A percentile compares a stretch with the other conserved stretches of the same genome.
phyloP scores from a whole-genome alignment of 331 rosid genomes.

The Quercus tomentella region DNA sequence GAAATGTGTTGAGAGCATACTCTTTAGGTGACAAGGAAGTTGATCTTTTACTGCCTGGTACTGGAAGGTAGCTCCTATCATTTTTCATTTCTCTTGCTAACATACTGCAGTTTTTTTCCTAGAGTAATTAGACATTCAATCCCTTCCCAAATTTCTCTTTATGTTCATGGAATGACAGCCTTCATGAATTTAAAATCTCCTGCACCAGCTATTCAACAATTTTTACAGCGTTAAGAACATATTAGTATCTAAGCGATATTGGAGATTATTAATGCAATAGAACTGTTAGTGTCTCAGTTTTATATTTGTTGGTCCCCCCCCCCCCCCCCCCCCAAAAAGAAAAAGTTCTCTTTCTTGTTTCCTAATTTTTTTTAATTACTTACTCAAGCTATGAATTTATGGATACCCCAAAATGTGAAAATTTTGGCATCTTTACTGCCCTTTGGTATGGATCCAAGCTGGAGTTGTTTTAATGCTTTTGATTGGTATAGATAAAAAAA shows the following conservation, averaged over 20 bases:
- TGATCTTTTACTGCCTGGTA: conserved; percentile 82
- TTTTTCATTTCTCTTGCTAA: neutral
- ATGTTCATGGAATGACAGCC: neutral
- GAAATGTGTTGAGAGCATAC: conserved; percentile 59
- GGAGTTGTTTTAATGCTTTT: neutral
- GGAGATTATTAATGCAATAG: too few species aligned
- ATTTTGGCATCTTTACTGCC: neutral
- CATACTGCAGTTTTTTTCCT: neutral
- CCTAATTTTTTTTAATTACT: too few species aligned
- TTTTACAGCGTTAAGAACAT: neutral
- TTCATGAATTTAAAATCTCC: neutral
- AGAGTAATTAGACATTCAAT: neutral
- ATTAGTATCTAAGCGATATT: neutral
- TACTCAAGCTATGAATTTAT: too few species aligned
- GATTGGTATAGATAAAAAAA: neutral
- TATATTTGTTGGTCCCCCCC: too few species aligned
- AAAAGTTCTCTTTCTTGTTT: too few species aligned
- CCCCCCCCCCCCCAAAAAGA: too few species aligned
- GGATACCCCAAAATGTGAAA: too few species aligned
- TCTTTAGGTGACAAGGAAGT: conserved; percentile 78
- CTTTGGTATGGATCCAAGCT: neutral
- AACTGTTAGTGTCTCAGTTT: too few species aligned
- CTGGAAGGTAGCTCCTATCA: conserved; percentile 59
- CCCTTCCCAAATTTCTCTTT: neutral
- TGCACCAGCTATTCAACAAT: neutral